Conservation (phyloP, 2,329 filamentous ascomycete genomes). For the Hypomyces rosellus region DNA sequence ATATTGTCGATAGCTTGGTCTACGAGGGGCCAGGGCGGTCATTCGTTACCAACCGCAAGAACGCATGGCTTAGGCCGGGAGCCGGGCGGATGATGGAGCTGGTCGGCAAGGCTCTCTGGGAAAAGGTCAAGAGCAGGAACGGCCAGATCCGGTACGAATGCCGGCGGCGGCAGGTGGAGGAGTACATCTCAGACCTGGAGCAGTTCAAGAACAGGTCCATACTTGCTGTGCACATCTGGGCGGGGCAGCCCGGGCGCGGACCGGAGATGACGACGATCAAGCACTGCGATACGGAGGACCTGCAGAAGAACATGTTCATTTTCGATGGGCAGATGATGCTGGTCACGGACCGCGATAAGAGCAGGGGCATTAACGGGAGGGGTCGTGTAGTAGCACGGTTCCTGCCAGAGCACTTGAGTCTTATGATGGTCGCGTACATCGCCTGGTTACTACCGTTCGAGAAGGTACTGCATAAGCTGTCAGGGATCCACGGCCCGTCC, state of each 20-base stretch:
- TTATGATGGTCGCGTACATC: conserved; percentile 7
- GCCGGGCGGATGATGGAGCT: neutral
- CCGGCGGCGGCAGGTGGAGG: neutral
- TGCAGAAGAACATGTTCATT: conserved; percentile 9
- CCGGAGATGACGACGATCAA: conserved; percentile 10
- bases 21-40: conserved; percentile 5
- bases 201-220: neutral
- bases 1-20: conserved; percentile 1
- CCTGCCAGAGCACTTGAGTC: conserved; percentile 1
- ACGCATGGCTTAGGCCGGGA: conserved; percentile 9
- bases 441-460: conserved; percentile 1
- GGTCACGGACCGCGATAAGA: conserved; percentile 12
- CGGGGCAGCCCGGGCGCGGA: conserved; percentile 8
- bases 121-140: neutral
- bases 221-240: conserved; percentile 5
- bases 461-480: conserved; percentile 4
- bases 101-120: neutral
- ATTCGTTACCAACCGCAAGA: conserved; percentile 10
- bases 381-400: conserved; percentile 11
- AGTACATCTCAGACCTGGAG: neutral
- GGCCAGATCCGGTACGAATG: neutral
- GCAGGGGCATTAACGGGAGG: conserved; percentile 4
- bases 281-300: conserved; percentile 11
- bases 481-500: too few species aligned
- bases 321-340: conserved; percentile 11